Base-by-base conservation (phyloP, 495 filamentous ascomycete genomes). In the Lophiostoma macrostomum region DNA sequence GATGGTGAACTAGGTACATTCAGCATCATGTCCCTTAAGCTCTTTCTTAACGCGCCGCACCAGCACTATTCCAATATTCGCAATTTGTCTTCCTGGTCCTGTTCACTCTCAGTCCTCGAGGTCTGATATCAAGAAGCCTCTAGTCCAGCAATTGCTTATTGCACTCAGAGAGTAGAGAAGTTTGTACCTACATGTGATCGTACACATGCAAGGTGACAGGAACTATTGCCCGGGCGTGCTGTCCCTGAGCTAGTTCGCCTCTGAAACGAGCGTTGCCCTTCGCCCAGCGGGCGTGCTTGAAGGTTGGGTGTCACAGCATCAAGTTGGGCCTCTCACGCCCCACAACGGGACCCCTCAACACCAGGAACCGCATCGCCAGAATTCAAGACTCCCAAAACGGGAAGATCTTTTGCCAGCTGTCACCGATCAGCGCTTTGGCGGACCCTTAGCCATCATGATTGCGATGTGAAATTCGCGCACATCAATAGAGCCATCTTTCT, bases 261-360 rank as follows among this genome's bases (percentile, higher is more conserved):
- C 24, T 18, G 34, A 37, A 37, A 37, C 34, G 20, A 48, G 30
- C 30, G 13, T 11, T 23, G 16, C 23, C 14, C 29, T 27, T 4
- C 12, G 5, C 29, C 10, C 23, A 43, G 39, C 20, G 16, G 23
- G 25, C 14, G 13, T 2, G 29, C 29, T 43, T 27, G 42, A n/a
- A 25, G 5, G 31, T 48, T 37, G 30, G 44, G 44, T 48, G 34
- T 20, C 44, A 48, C 31, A 20, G 25, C 44, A 48, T 46, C 18
- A 16, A 38, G 14, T 46, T 24, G 10, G 31, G 29, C 29, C 31
- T 48, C 13, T 12, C 34, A 5, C 30, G 37, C 31, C 18, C 13
- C 42, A n/a, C n/a, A n/a, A n/a, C n/a, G n/a, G n/a, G n/a, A n/a
- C n/a, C 42, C 4, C 36, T 42, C 48, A 51, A 25, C 48, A 51